Evolutionary conservation across 2,329 filamentous ascomycete genomes (phyloP).

Genomic region (Apiospora koreana): DNA sequence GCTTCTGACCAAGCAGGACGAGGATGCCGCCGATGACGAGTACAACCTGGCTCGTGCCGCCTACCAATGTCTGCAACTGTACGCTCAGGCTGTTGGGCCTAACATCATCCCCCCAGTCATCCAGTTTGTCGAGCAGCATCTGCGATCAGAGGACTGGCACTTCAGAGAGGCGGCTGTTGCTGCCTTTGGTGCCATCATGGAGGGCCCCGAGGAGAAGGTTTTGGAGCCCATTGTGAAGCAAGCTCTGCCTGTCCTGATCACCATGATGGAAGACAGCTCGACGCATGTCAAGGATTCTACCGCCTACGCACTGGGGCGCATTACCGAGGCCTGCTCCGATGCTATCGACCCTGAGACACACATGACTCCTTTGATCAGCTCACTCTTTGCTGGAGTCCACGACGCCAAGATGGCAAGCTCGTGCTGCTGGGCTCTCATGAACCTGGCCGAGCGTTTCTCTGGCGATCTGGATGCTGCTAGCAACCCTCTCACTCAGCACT

Average conservation of each 20-base stretch:
- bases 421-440: conserved; percentile 99
- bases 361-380: conserved; percentile 80
- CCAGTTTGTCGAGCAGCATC: conserved; percentile 86
- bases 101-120: conserved; percentile 86
- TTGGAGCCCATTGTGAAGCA: conserved; percentile 95
- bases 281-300: conserved; percentile 94
- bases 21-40: conserved; percentile 94
- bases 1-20: conserved; percentile 94
- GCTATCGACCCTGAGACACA: conserved; percentile 85
- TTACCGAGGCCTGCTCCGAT: conserved; percentile 90
- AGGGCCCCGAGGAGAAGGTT: conserved; percentile 90
- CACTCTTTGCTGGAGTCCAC: conserved; percentile 86
- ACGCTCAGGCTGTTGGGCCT: conserved; percentile 85
- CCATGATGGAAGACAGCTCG: conserved; percentile 85
- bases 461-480: conserved; percentile 75
- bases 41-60: conserved; percentile 95
- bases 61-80: conserved; percentile 95
- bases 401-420: conserved; percentile 97
- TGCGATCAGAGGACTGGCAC: conserved; percentile 92
- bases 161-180: conserved; percentile 93
- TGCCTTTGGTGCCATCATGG: conserved; percentile 98
- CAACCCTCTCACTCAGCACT: conserved; percentile 88
- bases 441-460: conserved; percentile 92
- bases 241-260: conserved; percentile 86
- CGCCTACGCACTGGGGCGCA: conserved; percentile 92